Evolutionary conservation across 2,329 filamentous ascomycete genomes (phyloP), one percentile per base, ranked within the genome.

Genomic region (Ophiostoma quercus): DNA sequence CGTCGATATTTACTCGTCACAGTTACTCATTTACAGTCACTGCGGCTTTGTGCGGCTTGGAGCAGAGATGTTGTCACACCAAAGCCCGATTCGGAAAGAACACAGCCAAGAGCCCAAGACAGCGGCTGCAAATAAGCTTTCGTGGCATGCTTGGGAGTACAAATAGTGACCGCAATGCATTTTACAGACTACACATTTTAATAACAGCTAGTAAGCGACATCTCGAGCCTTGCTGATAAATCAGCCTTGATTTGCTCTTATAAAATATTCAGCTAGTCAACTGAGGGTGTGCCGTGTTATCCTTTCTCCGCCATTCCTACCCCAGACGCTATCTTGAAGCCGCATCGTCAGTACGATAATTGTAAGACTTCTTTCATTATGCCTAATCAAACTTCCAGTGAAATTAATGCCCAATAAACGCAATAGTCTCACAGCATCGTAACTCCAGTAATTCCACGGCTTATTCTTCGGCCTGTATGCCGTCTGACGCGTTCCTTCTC

Each of bases 121-220:
- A 47, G 7, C 22, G n/a, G 51, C 22, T 57, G 22, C n/a, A 57
- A 57, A 57, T 57, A 57, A 57, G 51, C 51, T 57, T 57, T 57
- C 8, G n/a, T 57, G 51, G 11, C n/a, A 12, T 57, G 12, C n/a
- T 25, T 25, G 22, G n/a, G 43, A 19, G 14, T 47, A 57, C 12
- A 11, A 3, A 57, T 9, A 25, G 51, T 57, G n/a, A 57, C 22
- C 22, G 2, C 51, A 57, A 57, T 2, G 34, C 8, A 34, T 34
- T 3, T 34, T 5, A 34, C 25, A 29, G 25, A 29, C 1, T 29
- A 29, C 34, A 14, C 51, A 7, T 25, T 51, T 14, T 8, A 41
- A 43, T 43, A 14, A 43, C 12, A 43, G 41, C 41, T 14, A 5
- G 41, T 43, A 19, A 47, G 41, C 41, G 5, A 5, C 6, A 43